Conservation (phyloP, 225 moss, liverwort and hornwort species). For the Pseudoscleropodium purum region DNA sequence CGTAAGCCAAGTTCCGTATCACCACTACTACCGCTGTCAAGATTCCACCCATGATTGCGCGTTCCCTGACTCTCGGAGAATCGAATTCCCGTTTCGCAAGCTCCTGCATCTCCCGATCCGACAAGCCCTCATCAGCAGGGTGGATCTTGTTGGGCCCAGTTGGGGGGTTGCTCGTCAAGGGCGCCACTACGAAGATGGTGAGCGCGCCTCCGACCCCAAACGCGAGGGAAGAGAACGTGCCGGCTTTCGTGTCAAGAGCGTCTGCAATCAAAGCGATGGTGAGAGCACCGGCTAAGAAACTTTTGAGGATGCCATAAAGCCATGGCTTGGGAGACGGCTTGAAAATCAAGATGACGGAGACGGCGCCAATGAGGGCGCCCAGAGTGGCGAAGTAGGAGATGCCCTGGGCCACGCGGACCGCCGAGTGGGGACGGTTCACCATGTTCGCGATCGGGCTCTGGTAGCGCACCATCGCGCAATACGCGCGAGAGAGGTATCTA, state of each 20-base stretch:
- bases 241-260: background rate
- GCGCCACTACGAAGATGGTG: background rate
- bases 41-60: conserved; percentile 15
- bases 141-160: background rate
- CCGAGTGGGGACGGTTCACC: conserved; percentile 1
- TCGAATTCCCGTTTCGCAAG: conserved; percentile 14
- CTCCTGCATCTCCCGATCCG: background rate
- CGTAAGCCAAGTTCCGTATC: conserved; percentile 15
- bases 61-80: conserved; percentile 1
- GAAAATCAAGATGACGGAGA: background rate
- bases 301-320: conserved; percentile 10
- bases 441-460: background rate
- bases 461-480: background rate
- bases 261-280: background rate
- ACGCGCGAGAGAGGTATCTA: background rate
- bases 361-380: background rate
- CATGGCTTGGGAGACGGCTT: background rate
- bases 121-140: background rate
- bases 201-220: background rate
- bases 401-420: background rate
- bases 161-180: background rate
- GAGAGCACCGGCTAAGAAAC: conserved; percentile 4
- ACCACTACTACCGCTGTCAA: background rate
- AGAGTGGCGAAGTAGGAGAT: conserved; percentile 1
- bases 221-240: background rate